Evolutionary conservation across 2,329 filamentous ascomycete genomes (phyloP).

Genomic region (Arthrocladium fulminans): DNA sequence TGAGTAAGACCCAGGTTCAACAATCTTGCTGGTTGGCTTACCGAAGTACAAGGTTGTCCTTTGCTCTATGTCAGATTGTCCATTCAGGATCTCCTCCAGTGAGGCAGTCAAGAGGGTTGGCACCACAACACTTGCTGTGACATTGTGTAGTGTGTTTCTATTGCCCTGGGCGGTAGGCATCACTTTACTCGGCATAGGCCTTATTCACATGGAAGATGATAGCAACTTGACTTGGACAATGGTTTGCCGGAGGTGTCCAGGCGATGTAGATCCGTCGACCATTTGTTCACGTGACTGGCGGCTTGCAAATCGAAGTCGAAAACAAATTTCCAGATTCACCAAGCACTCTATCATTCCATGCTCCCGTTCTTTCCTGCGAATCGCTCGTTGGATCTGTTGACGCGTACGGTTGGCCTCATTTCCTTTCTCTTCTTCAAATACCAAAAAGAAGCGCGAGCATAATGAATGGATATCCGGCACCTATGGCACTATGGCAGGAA

Average conservation of each 20-base stretch:
- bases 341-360: background rate
- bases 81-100: background rate
- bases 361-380: no score
- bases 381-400: no score
- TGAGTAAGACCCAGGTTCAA: conserved; percentile 39
- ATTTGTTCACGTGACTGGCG: background rate
- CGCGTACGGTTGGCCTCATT: no score
- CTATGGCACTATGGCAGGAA: conserved; percentile 64
- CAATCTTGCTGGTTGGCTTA: conserved; percentile 21
- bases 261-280: no score
- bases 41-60: conserved; percentile 33
- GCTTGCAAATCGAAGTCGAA: background rate
- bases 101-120: background rate
- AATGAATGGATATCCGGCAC: conserved; percentile 53
- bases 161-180: conserved; percentile 1
- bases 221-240: background rate
- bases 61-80: conserved; percentile 2
- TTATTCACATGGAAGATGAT: background rate
- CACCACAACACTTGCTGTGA: background rate
- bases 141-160: background rate
- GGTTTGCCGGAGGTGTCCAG: no score
- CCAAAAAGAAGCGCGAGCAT: background rate
- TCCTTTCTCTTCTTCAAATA: no score
- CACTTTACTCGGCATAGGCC: background rate
- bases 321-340: background rate